Evolutionary conservation across 192 early-diverging fungal species (phyloP).

Genomic region (Haplosporangium gracile): DNA sequence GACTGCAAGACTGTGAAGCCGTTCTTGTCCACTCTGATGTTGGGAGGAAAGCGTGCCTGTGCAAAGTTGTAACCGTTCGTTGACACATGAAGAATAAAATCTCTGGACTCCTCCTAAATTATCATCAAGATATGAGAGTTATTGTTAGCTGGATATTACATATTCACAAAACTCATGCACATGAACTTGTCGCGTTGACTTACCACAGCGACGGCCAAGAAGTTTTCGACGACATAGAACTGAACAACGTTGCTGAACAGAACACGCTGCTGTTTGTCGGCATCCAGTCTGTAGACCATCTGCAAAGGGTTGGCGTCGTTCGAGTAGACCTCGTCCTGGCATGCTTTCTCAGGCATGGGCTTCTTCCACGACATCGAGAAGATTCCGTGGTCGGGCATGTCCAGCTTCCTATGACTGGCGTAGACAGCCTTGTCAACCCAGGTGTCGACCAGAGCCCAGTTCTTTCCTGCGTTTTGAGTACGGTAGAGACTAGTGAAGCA

Average conservation of each 20-base stretch:
- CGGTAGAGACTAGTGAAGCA: slow-evolving; percentile 82
- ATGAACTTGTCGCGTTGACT: background rate
- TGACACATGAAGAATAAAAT: slow-evolving; percentile 79
- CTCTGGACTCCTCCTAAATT: slow-evolving; percentile 53
- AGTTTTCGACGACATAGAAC: slow-evolving; percentile 82
- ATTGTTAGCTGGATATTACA: background rate
- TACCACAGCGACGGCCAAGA: slow-evolving; percentile 78
- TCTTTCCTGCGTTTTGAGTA: slow-evolving; percentile 77
- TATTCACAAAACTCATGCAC: background rate
- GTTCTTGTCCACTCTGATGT: slow-evolving; percentile 76
- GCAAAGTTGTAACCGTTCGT: slow-evolving; percentile 80
- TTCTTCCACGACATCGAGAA: slow-evolving; percentile 60
- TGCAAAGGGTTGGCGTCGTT: slow-evolving; percentile 76
- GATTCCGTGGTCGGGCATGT: slow-evolving; percentile 76
- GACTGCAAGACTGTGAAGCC: slow-evolving; percentile 92
- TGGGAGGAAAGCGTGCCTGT: slow-evolving; percentile 88
- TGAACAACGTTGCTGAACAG: slow-evolving; percentile 73
- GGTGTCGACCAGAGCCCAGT: slow-evolving; percentile 83
- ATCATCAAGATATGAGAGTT: background rate
- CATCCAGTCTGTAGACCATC: slow-evolving; percentile 68
- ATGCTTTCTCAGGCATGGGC: slow-evolving; percentile 54
- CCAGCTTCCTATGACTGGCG: slow-evolving; percentile 67
- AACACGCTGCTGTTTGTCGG: slow-evolving; percentile 43
- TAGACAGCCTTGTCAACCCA: slow-evolving; percentile 92
- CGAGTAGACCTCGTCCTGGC: slow-evolving; percentile 70